Evolutionary conservation across 2,329 filamentous ascomycete genomes (phyloP), one percentile per base, ranked within the genome.

Genomic region (Amphichorda felina): DNA sequence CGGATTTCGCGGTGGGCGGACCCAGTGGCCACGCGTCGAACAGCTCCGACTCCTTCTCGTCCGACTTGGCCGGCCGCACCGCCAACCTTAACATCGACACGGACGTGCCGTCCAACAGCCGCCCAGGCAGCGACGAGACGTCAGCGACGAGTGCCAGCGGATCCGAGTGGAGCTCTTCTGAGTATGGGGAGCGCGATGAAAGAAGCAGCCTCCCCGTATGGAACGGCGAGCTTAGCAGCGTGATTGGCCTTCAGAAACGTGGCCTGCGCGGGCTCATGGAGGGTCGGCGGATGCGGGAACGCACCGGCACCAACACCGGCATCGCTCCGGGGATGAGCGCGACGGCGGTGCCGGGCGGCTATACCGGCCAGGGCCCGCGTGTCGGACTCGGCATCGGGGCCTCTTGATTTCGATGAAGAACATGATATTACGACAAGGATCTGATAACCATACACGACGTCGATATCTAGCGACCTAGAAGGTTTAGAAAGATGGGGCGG

Each of bases 201-300:
- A 14, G 25, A 8, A 31, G 30, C 5, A 35, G 26, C 16, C 58
- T 57, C 43, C 60, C 56, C 40, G 51, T 89, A 1, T 98, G 91
- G 89, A 64, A 72, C 49, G 79, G 81, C 39, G 75, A 93, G 61
- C 57, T 89, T 24, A 88, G 83, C 61, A 85, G 85, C 33, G 89
- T 96, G 3, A 94, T 98, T 45, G 91, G 91, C 0, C 55, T 98
- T 43, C 91, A 98, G 64, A 98, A 98, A 64, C 72, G 91, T 36
- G 91, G 91, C 0, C 57, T 98, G 25, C 70, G 89, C 40, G 91
- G 91, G 0, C 57, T 98, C 45, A 96, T 98, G 91, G 91, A 96
- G 57, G 89, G 89, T 4, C 68, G 89, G 30, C 70, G 89, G 40
- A 78, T 95, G 65, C 68, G 88, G 30, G 86, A 94, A 55, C 67